phyloP scores from a whole-genome alignment of 2,329 filamentous ascomycete species.

The Colletotrichum shisoi region DNA sequence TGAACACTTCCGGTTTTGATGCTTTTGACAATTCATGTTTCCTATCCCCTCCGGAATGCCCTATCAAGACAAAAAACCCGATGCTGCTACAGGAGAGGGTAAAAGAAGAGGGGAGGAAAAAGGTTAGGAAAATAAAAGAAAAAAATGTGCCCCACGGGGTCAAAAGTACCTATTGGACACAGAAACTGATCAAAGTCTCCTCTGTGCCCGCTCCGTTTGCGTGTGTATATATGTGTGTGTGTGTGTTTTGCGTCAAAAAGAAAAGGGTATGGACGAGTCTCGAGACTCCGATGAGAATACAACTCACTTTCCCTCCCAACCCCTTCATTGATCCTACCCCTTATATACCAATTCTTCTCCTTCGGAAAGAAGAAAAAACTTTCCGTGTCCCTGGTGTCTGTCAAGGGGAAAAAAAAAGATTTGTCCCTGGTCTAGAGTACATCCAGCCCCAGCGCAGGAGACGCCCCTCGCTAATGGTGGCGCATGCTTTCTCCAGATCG shows the following conservation, averaged over 20 bases:
- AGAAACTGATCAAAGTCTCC: conserved; percentile 31
- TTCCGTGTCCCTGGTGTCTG: conserved; percentile 22
- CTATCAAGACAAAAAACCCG: conserved; percentile 41
- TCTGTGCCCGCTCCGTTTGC: conserved; percentile 34
- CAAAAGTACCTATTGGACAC: conserved; percentile 38
- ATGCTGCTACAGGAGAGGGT: conserved; percentile 44
- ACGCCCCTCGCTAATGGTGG: conserved; percentile 39
- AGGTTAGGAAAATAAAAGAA: conserved; percentile 40
- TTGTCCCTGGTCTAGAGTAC: conserved; percentile 37
- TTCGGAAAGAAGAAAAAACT: conserved; percentile 24
- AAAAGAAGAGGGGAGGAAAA: conserved; percentile 27
- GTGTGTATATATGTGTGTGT: conserved; percentile 26
- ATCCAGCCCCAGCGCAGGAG: conserved; percentile 38
- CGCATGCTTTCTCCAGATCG: conserved; percentile 40
- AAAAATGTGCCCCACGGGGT: conserved; percentile 35
- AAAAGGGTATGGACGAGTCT: conserved; percentile 38
- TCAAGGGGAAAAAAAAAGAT: conserved; percentile 17
- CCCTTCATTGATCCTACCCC: not conserved
- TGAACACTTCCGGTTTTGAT: conserved; percentile 31
- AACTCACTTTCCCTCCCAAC: conserved; percentile 21
- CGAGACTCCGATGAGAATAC: conserved; percentile 29
- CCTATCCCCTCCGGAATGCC: conserved; percentile 46
- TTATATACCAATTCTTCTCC: conserved; percentile 34
- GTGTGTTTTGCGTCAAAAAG: conserved; percentile 30
- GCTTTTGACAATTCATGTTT: conserved; percentile 46